These are phyloP conservation scores for Ogataea ganodermae DNA, from an alignment of 805 yeast genomes.

Conservation along the genomic window DNA sequence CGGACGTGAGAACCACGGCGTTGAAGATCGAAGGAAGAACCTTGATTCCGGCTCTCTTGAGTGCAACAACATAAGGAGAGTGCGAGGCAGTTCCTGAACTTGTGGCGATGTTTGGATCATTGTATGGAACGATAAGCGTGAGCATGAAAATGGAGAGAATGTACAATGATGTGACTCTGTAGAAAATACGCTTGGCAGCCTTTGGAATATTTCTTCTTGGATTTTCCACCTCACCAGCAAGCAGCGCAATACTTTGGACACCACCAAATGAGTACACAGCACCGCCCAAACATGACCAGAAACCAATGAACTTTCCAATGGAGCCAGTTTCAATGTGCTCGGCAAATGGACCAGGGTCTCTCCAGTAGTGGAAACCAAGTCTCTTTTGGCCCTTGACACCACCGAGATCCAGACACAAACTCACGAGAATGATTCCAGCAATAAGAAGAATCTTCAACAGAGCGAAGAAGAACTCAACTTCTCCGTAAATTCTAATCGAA, in stretches of 20 bases:
- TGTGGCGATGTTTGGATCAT: slow-evolving; percentile 43
- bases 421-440: slow-evolving; percentile 54
- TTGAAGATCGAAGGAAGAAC: slow-evolving; percentile 73
- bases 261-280: slow-evolving; percentile 62
- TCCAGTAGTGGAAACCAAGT: slow-evolving; percentile 43
- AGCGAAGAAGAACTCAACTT: slow-evolving; percentile 63
- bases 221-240: slow-evolving; percentile 25
- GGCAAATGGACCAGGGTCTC: slow-evolving; percentile 43
- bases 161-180: slow-evolving; percentile 25
- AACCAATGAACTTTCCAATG: slow-evolving; percentile 45
- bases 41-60: slow-evolving; percentile 57
- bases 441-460: slow-evolving; percentile 60
- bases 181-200: slow-evolving; percentile 25
- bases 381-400: slow-evolving; percentile 52
- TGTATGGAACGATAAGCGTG: slow-evolving; percentile 47
- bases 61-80: slow-evolving; percentile 79
- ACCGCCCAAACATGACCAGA: slow-evolving; percentile 57
- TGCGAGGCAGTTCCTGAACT: slow-evolving; percentile 58
- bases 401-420: slow-evolving; percentile 57
- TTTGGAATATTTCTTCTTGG: slow-evolving; percentile 29
- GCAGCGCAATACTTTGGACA: slow-evolving; percentile 35
- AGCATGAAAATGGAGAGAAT: slow-evolving; percentile 37
- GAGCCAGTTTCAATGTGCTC: slow-evolving; percentile 46
- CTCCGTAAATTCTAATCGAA: slow-evolving; percentile 49
- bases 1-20: slow-evolving; percentile 53